Conservation (phyloP, 192 early-diverging fungal genomes). For the Funneliformis mosseae region DNA sequence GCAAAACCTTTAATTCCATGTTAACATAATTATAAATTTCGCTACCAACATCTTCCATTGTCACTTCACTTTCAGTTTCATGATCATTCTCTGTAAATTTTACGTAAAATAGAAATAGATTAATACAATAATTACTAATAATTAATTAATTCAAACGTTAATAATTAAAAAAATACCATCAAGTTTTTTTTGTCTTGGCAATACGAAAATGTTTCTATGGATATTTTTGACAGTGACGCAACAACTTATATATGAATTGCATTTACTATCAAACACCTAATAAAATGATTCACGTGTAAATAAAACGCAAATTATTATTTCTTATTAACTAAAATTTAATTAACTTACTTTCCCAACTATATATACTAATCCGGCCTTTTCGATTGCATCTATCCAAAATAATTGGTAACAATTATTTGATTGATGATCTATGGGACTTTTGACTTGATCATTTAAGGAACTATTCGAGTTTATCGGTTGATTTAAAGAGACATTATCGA, state of each 20-base stretch:
- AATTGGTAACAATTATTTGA: constrained; percentile 64
- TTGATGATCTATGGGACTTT: constrained; percentile 35
- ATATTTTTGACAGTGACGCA: constrained; percentile 79
- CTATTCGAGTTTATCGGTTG: constrained; percentile 34
- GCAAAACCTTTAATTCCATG: constrained; percentile 54
- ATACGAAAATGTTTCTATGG: constrained; percentile 86
- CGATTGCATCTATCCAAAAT: constrained; percentile 94
- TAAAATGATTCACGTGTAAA: background rate
- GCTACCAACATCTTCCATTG: constrained; percentile 67
- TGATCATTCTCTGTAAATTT: constrained; percentile 46
- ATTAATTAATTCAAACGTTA: background rate
- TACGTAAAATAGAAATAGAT: background rate
- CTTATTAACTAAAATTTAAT: constrained; percentile 24
- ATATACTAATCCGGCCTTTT: constrained; percentile 81
- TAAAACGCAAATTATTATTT: constrained; percentile 17
- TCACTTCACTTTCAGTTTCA: constrained; percentile 58
- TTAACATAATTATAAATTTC: constrained; percentile 72
- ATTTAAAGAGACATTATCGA: background rate
- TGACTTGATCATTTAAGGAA: constrained; percentile 14
- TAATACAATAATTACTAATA: background rate
- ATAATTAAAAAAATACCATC: constrained; percentile 45
- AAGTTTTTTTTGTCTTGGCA: constrained; percentile 68
- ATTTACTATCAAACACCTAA: constrained; percentile 56
- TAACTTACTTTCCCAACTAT: constrained; percentile 85
- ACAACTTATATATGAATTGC: constrained; percentile 72